Evolutionary conservation across 1,284 basidiomycete species (phyloP).

Genomic region (Fomitopsis pinicola): DNA sequence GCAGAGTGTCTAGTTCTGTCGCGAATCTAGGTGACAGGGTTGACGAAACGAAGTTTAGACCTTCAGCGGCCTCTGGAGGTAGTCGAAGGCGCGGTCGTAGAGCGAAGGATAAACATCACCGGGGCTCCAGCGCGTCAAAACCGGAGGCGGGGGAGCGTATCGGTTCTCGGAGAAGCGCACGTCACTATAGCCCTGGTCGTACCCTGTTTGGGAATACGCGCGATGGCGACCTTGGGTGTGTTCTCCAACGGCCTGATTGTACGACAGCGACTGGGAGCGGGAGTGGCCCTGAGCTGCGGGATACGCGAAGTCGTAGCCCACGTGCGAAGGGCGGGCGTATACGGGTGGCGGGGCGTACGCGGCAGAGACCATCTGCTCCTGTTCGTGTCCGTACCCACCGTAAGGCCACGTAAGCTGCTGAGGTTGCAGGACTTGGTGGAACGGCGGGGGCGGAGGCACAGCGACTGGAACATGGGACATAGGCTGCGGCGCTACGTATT

Average conservation of each 20-base stretch:
- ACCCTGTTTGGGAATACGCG: conserved; percentile 56
- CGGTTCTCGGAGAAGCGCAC: conserved; percentile 39
- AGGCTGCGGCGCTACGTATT: conserved; percentile 66
- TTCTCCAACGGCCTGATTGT: conserved; percentile 44
- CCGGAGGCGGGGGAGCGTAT: conserved; percentile 25
- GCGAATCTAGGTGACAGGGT: conserved; percentile 21
- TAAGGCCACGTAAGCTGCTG: conserved; percentile 21
- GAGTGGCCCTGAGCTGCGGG: conserved; percentile 37
- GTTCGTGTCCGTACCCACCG: conserved; percentile 15
- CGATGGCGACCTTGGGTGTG: conserved; percentile 45
- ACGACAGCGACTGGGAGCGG: conserved; percentile 54
- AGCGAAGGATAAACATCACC: conserved; percentile 21
- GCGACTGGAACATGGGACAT: conserved; percentile 21
- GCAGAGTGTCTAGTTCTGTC: conserved; percentile 26
- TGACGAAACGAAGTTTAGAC: conserved; percentile 18
- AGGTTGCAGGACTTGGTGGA: conserved; percentile 21
- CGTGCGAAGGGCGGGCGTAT: conserved; percentile 31
- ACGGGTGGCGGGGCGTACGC: conserved; percentile 16
- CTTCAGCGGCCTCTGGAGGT: conserved; percentile 23
- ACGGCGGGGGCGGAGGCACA: conserved; percentile 19
- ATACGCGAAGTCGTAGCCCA: conserved; percentile 37
- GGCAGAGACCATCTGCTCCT: conserved; percentile 15
- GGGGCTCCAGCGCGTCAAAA: conserved; percentile 17
- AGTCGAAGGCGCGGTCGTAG: conserved; percentile 25
- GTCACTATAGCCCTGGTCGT: conserved; percentile 47